Base-by-base conservation (phyloP, 495 filamentous ascomycete genomes). In the Massariosphaeria phaeospora region DNA sequence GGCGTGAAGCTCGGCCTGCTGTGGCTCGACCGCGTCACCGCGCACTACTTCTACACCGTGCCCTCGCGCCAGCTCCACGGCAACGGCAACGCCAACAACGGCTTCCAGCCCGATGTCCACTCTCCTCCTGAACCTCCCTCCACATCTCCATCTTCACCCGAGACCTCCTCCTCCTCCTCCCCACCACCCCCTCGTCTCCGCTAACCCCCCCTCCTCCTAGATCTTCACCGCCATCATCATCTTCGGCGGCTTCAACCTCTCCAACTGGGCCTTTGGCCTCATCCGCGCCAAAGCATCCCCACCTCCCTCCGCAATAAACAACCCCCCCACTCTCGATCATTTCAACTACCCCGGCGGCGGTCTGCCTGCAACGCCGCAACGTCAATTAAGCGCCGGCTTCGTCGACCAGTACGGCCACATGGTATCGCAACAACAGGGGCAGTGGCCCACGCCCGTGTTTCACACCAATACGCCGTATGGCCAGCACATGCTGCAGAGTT, bases 221-320 rank as follows among this genome's bases (percentile, higher is more conserved):
- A 43, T 51, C 21, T 61, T 84, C 55, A 66, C 80, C 17, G 68
- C 78, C 20, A 67, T 80, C 6, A 66, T 82, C 2, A 69, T 85
- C 49, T 69, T 81, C 40, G 79, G 76, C 31, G 76, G 72, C 48
- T 71, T 84, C 52, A 59, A 76, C 27, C 72, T 79, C 52, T 75
- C 73, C 60, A 84, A 84, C 54, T 64, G 83, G 43, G 78, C 75
- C 35, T 82, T 83, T 49, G 69, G 68, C 11, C 51, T 72, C 35
- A 70, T 72, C 52, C 61, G 73, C n/a, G 52, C 64, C 17, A 73
- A 66, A 59, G 33, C 18, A 2, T 5, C 52, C 27, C 34, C 45
- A 25, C 43, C 34, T 6, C 21, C 47, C 44, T 40, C 40, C 15
- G 50, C 33, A 25, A 48, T 57, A 27, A 51, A 35, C 27, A 11